A percentile compares a stretch with the other conserved stretches of the same genome.
Conservation (phyloP, 2,329 filamentous ascomycete species). For the Xylariaceae sp. region DNA sequence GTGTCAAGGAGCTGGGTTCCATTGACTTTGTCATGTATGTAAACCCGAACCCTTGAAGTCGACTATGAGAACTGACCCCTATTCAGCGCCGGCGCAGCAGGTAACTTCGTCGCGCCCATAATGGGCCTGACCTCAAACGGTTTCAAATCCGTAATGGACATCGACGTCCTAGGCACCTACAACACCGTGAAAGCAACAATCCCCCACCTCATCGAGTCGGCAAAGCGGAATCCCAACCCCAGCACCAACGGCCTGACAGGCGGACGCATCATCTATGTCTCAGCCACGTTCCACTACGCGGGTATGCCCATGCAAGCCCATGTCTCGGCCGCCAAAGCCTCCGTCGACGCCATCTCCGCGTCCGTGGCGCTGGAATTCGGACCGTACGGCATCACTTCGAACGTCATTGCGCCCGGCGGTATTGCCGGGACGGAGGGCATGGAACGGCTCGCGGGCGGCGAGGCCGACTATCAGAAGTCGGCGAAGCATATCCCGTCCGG, state of each 20-base stretch:
- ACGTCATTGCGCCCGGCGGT: slow-evolving; percentile 82
- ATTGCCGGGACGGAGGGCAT: slow-evolving; percentile 82
- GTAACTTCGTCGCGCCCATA: slow-evolving; percentile 89
- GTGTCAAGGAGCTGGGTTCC: slow-evolving; percentile 73
- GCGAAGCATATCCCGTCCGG: slow-evolving; percentile 61
- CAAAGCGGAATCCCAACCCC: slow-evolving; percentile 55
- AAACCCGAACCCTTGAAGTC: slow-evolving; percentile 16
- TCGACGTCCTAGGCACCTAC: slow-evolving; percentile 88
- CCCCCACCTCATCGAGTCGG: slow-evolving; percentile 73
- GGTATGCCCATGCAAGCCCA: slow-evolving; percentile 82
- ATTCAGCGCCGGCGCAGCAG: slow-evolving; percentile 79
- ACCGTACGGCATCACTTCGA: slow-evolving; percentile 78
- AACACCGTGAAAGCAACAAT: slow-evolving; percentile 92
- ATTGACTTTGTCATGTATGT: slow-evolving; percentile 99
- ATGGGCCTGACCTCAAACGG: slow-evolving; percentile 78
- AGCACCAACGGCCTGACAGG: slow-evolving; percentile 61
- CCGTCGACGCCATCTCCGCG: slow-evolving; percentile 77
- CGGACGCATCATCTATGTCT: slow-evolving; percentile 84
- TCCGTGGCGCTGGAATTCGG: slow-evolving; percentile 85
- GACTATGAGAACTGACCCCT: background rate
- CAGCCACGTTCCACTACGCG: slow-evolving; percentile 85
- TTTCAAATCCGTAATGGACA: slow-evolving; percentile 94
- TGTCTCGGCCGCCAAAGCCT: slow-evolving; percentile 86
- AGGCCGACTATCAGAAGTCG: slow-evolving; percentile 32
- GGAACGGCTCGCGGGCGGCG: slow-evolving; percentile 51